Base-by-base conservation (phyloP, 805 yeast genomes). In the Saccharomycodes ludwigii region DNA sequence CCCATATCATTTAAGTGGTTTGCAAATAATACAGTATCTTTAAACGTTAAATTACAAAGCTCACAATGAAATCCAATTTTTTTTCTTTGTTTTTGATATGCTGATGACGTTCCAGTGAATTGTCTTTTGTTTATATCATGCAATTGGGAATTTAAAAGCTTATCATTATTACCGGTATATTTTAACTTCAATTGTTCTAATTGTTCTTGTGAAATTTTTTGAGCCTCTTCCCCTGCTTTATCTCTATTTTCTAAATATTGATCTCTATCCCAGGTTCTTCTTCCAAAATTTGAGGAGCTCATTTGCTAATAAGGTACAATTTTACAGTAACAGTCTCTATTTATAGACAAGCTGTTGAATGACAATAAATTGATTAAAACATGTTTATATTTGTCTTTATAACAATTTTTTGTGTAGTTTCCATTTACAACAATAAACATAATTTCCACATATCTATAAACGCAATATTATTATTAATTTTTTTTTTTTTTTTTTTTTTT, bases 21-120 rank as follows among this genome's bases (percentile, higher is more conserved):
- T 3, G 83, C 65, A 49, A 75, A 73, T 39, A 84, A 79, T 42
- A 84, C 57, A 35, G 80, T 78, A 50, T 91, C 96, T 47, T 84
- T 75, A 56, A 72, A 88, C 2, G 88, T 76, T 36, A 82, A 52
- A 40, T 77, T 71, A 54, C 98, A 91, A 2, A 71, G 52, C 8
- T 77, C 80, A 55, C 98, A 91, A 43, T 69, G 69, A 54, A 88
- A 88, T 15, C 96, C 95, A 38, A 82, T 81, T 17, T 80, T 71
- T 34, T 66, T 66, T 33, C 84, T 72, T 38, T 48, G 49, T 24
- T 61, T 63, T n/a, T n/a, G n/a, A 13, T 44, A 52, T 1, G 50
- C 42, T 5, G 49, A 44, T 15, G 51, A 40, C 1, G 52, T 42
- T 1, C 54, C 50, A 3, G 58, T 47, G 1, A 62, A 39, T 11